Conservation (phyloP, 352 stramenopile species). For the Blastocystis sp. region DNA sequence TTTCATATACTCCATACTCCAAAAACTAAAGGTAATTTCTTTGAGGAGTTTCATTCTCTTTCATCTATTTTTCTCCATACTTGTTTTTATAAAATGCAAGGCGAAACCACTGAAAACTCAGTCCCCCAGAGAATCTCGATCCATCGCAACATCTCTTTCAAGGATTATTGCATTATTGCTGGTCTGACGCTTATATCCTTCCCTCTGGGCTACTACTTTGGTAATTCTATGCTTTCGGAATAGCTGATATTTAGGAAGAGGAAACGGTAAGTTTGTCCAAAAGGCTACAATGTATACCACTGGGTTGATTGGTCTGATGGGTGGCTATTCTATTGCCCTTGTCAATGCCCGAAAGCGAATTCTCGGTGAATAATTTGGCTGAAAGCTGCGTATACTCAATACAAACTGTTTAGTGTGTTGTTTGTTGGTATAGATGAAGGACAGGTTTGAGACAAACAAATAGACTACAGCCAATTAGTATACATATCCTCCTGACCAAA, state of each 20-base stretch:
- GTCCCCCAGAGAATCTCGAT: conserved; percentile 16
- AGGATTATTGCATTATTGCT: conserved; percentile 57
- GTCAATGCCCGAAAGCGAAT: conserved; percentile 41
- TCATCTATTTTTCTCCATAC: conserved; percentile 24
- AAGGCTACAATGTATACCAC: conserved; percentile 58
- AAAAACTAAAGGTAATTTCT: neutral
- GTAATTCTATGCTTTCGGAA: neutral
- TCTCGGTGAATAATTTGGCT: conserved; percentile 42
- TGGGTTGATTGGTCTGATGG: conserved; percentile 2
- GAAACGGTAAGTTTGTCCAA: conserved; percentile 39
- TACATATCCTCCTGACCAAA: neutral
- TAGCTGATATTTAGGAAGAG: conserved; percentile 17
- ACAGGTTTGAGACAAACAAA: neutral
- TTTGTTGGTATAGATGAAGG: neutral
- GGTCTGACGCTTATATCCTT: conserved; percentile 45
- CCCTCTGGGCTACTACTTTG: conserved; percentile 45
- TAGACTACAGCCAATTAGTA: neutral
- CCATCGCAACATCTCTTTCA: conserved; percentile 1
- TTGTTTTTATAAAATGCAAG: neutral
- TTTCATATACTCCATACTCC: neutral
- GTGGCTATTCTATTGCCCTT: conserved; percentile 42
- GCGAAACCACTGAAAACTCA: neutral
- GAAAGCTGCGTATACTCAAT: neutral
- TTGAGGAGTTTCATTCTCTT: neutral
- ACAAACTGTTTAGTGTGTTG: conserved; percentile 53